Percentiles rank a stretch among this genome's conserved stretches.
phyloP scores from a whole-genome alignment of 1,284 basidiomycete species.

The Stereum hirsutum region DNA sequence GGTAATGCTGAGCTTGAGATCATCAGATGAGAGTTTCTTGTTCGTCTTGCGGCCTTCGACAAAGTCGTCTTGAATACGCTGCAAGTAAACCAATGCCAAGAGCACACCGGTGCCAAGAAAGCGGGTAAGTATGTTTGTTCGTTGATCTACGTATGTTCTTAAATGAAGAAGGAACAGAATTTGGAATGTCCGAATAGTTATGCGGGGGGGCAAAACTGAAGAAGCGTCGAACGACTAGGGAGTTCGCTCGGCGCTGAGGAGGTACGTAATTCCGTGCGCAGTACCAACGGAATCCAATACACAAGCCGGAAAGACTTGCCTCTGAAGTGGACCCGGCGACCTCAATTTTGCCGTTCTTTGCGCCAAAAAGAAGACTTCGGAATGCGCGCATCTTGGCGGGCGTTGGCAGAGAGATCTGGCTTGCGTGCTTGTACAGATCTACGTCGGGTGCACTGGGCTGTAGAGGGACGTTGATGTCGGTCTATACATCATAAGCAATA shows the following conservation, averaged over 20 bases:
- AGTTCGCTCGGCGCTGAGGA: too few relatives aligned
- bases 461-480: conserved; percentile 43
- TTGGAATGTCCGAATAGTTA: too few relatives aligned
- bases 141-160: background rate
- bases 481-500: conserved; percentile 26
- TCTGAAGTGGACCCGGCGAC: conserved; percentile 45
- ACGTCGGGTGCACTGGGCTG: conserved; percentile 14
- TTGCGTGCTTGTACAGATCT: conserved; percentile 37
- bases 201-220: too few relatives aligned
- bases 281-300: too few relatives aligned
- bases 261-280: too few relatives aligned
- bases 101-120: too few relatives aligned
- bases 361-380: conserved; percentile 44
- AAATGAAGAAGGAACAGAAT: background rate
- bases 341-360: conserved; percentile 38
- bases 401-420: conserved; percentile 33
- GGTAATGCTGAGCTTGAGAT: conserved; percentile 54
- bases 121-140: too few relatives aligned
- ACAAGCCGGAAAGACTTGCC: too few relatives aligned
- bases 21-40: conserved; percentile 40
- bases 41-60: conserved; percentile 47
- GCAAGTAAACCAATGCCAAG: conserved; percentile 5
- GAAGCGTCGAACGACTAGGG: too few relatives aligned
- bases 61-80: conserved; percentile 73
- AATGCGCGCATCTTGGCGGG: conserved; percentile 39